Base-by-base conservation (phyloP, 176 grass and related monocot species). In the Cymbopogon citratus region DNA sequence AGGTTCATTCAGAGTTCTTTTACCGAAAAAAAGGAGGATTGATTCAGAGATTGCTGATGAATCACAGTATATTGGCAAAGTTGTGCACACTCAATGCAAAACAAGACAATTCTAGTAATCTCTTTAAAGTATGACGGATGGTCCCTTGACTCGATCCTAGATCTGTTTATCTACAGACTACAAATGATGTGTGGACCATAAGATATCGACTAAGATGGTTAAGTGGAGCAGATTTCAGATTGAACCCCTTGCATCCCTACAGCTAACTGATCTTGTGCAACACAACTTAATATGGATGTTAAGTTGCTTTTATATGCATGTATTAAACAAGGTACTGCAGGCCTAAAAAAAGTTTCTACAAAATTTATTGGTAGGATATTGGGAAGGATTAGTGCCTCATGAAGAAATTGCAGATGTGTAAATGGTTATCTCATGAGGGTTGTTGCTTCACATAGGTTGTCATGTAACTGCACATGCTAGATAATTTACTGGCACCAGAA, bases 361-460 rank as follows among this genome's bases (percentile, higher is more conserved):
- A 79, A n/a, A 66, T 66, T 65, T 48, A 71, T 24, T 25, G 41
- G 54, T 54, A 71, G 25, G 44, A 56, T 69, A 12, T 16, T 28
- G 35, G 26, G 43, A 67, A 84, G 72, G 81, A 28, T 54, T 68
- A 66, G 24, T 57, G 18, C 35, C 52, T 41, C 27, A 81, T 39
- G 28, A 49, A 28, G 15, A 59, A 63, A 66, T 81, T 46, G 24
- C 38, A 81, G 54, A 71, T 9, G 18, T 80, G 33, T 12, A 46
- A 7, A 38, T 70, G 19, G 64, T 44, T 8, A 65, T 33, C 65
- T 27, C 38, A 78, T 74, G 63, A 33, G 13, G 7, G 9, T 23
- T 74, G 14, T 62, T 73, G 24, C 76, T 86, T 80, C 23, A 80
- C 3, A 63, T 72, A 87, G 29, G 29, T 23, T 74, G 25, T 49